These are phyloP conservation scores for Crithidia bombi DNA, from an alignment of 208 protist genomes.

Conservation along the genomic window DNA sequence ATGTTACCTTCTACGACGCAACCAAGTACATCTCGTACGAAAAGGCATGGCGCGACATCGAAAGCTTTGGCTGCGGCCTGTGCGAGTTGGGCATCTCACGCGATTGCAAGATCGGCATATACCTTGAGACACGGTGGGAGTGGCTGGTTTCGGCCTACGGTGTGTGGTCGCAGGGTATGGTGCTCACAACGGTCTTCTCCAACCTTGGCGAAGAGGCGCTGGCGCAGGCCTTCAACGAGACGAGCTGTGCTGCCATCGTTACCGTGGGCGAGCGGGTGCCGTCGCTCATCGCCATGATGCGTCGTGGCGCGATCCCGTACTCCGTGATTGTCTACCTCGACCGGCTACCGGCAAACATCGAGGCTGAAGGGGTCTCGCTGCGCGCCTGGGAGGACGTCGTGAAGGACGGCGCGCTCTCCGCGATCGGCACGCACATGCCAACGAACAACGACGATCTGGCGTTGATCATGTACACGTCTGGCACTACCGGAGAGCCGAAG, in stretches of 20 bases:
- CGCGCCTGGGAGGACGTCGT: slow-evolving; percentile 67
- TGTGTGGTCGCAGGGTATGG: slow-evolving; percentile 74
- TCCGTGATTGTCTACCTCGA: slow-evolving; percentile 67
- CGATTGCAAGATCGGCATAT: slow-evolving; percentile 61
- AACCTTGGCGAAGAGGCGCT: slow-evolving; percentile 87
- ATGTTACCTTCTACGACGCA: slow-evolving; percentile 51
- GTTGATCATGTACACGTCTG: no score
- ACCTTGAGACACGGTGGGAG: slow-evolving; percentile 91
- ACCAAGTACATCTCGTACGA: slow-evolving; percentile 63
- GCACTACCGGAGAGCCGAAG: no score
- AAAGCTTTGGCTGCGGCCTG: slow-evolving; percentile 67
- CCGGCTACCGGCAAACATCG: slow-evolving; percentile 32
- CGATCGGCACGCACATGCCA: slow-evolving; percentile 26
- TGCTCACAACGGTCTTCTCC: slow-evolving; percentile 81
- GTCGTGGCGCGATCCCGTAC: slow-evolving; percentile 57
- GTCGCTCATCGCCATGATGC: slow-evolving; percentile 35
- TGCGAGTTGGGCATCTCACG: slow-evolving; percentile 45
- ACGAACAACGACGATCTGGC: no score
- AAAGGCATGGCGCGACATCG: slow-evolving; percentile 59
- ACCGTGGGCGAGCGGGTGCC: slow-evolving; percentile 76
- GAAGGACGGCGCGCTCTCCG: slow-evolving; percentile 40
- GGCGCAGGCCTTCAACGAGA: slow-evolving; percentile 79
- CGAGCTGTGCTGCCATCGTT: slow-evolving; percentile 67
- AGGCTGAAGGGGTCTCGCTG: slow-evolving; percentile 32
- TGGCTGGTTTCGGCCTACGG: slow-evolving; percentile 75